These are phyloP conservation scores for Inonotus obliquus DNA, from an alignment of 1,284 basidiomycete species.

Conservation along the genomic window DNA sequence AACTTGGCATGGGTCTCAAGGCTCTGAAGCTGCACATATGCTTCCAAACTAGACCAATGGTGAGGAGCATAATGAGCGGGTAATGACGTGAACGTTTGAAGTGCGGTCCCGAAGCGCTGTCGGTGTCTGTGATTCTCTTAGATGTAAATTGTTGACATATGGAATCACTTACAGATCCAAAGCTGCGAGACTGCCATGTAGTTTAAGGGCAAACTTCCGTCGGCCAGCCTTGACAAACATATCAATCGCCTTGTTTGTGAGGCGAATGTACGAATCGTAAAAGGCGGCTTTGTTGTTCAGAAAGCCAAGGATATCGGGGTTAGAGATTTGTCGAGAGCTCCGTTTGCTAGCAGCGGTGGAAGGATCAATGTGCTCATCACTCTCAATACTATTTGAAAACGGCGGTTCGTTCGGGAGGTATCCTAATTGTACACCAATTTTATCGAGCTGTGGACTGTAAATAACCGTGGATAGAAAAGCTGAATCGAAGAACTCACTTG, in stretches of 20 bases:
- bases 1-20: slow-evolving; percentile 57
- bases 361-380: slow-evolving; percentile 21
- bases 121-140: slow-evolving; percentile 49
- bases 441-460: slow-evolving; percentile 57
- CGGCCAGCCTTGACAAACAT: slow-evolving; percentile 78
- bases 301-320: slow-evolving; percentile 59
- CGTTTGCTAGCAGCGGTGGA: slow-evolving; percentile 23
- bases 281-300: slow-evolving; percentile 57
- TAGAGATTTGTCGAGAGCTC: slow-evolving; percentile 46
- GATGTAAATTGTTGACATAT: not conserved
- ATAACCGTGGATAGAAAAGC: not conserved
- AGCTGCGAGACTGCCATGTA: slow-evolving; percentile 81
- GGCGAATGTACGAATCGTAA: slow-evolving; percentile 65
- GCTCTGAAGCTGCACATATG: slow-evolving; percentile 66
- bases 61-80: slow-evolving; percentile 80
- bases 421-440: slow-evolving; percentile 68
- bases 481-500: slow-evolving; percentile 52
- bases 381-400: slow-evolving; percentile 49
- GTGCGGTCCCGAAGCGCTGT: slow-evolving; percentile 52
- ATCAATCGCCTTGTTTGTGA: slow-evolving; percentile 79
- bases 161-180: slow-evolving; percentile 68
- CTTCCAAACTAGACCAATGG: slow-evolving; percentile 74
- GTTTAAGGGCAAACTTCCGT: slow-evolving; percentile 76
- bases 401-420: slow-evolving; percentile 71
- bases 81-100: slow-evolving; percentile 68